These are phyloP conservation scores for Ormosia semicastrata DNA, from an alignment of 306 rosid genomes.

Conservation along the genomic window DNA sequence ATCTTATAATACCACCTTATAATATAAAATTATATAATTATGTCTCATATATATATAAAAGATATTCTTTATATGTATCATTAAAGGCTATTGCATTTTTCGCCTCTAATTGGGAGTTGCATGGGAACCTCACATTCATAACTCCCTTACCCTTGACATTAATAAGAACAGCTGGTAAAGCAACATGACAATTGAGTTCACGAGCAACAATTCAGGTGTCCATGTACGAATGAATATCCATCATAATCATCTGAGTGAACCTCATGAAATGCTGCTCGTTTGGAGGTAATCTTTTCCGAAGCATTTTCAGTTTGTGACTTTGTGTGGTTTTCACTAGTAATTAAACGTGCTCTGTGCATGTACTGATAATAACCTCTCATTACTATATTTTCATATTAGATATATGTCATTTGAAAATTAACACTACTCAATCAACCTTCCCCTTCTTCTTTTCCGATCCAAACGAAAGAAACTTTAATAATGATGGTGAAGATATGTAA, in stretches of 20 bases:
- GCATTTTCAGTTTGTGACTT: background rate
- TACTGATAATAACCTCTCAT: background rate
- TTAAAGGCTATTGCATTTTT: background rate
- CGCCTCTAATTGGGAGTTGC: slow-evolving; percentile 5
- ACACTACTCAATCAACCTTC: background rate
- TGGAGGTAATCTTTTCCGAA: background rate
- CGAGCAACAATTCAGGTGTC: background rate
- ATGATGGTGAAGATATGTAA: background rate
- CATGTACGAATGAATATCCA: background rate
- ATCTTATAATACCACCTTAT: too few relatives aligned
- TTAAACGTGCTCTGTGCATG: background rate
- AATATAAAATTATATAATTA: too few relatives aligned
- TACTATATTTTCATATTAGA: background rate
- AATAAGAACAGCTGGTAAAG: background rate
- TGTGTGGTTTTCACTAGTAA: background rate
- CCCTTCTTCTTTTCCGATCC: background rate
- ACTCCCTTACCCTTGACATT: background rate
- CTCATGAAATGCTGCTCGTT: background rate
- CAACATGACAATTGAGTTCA: slow-evolving; percentile 26
- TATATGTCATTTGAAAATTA: background rate
- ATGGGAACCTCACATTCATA: slow-evolving; percentile 21
- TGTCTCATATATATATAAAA: background rate
- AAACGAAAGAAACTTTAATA: background rate
- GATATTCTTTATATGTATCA: background rate
- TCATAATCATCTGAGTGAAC: slow-evolving; percentile 4